Conservation (phyloP, 345 rosid species). For the Brassica carinata region DNA sequence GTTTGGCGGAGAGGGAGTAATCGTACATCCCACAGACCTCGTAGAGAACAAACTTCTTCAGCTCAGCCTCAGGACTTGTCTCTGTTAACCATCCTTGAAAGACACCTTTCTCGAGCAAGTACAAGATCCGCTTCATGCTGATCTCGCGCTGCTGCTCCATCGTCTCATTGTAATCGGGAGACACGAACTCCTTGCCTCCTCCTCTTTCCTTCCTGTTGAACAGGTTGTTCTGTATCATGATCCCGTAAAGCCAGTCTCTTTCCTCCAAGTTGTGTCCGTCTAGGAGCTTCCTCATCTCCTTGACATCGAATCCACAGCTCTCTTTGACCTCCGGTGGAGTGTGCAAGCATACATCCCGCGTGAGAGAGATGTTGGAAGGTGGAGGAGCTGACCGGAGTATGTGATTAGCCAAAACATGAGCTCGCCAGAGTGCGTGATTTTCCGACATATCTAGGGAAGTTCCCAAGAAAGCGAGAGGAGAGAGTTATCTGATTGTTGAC, state of each 20-base stretch:
- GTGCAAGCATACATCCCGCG: constrained; percentile 56
- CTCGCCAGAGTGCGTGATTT: constrained; percentile 53
- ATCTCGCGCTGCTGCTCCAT: constrained; percentile 94
- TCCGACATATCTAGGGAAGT: constrained; percentile 19
- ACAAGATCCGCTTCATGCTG: constrained; percentile 66
- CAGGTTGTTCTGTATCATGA: constrained; percentile 62
- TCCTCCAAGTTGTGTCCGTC: constrained; percentile 74
- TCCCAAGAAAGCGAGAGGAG: not conserved
- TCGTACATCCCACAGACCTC: constrained; percentile 65
- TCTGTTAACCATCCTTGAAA: constrained; percentile 77
- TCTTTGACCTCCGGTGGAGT: constrained; percentile 71
- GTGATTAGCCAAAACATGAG: constrained; percentile 63
- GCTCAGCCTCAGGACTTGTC: constrained; percentile 57
- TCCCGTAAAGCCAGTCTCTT: constrained; percentile 74
- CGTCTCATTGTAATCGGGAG: constrained; percentile 78
- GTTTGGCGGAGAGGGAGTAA: constrained; percentile 65
- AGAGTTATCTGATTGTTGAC: not conserved
- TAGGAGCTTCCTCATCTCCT: constrained; percentile 68
- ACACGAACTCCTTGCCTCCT: constrained; percentile 58
- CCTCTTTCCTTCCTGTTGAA: constrained; percentile 69
- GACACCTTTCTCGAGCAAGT: constrained; percentile 60
- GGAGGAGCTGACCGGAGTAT: constrained; percentile 39
- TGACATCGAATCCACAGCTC: constrained; percentile 51
- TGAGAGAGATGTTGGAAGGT: constrained; percentile 22
- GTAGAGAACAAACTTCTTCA: constrained; percentile 58